Evolutionary conservation across 371 early-diverging fungal species (phyloP).

Genomic region (Mortierella sp.): DNA sequence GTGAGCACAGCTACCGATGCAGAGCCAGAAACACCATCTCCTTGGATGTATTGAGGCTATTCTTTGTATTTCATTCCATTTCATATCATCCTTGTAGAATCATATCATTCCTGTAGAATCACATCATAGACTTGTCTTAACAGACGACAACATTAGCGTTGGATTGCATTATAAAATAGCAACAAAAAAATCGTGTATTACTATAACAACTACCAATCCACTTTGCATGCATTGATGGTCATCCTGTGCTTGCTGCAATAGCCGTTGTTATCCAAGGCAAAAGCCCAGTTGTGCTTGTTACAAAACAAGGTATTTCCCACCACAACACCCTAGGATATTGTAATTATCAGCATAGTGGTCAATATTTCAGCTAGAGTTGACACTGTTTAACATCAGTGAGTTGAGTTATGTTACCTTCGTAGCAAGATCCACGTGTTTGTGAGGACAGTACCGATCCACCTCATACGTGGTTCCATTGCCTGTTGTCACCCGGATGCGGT

Average conservation of each 20-base stretch:
- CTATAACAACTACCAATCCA: slow-evolving; percentile 68
- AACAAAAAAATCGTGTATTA: neutral
- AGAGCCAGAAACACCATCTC: neutral
- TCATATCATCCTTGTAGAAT: neutral
- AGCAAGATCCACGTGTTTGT: slow-evolving; percentile 73
- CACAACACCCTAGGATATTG: slow-evolving; percentile 66
- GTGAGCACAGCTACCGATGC: neutral
- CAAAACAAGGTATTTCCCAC: slow-evolving; percentile 70
- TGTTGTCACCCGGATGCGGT: slow-evolving; percentile 70
- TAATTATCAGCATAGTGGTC: neutral
- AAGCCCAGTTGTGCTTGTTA: slow-evolving; percentile 78
- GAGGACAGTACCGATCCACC: slow-evolving; percentile 78
- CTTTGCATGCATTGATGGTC: slow-evolving; percentile 70
- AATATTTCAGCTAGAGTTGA: neutral
- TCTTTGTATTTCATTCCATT: neutral
- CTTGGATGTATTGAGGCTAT: too few relatives aligned
- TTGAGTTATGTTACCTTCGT: slow-evolving; percentile 54
- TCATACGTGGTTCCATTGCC: slow-evolving; percentile 69
- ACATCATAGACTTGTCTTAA: neutral
- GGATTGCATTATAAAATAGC: neutral
- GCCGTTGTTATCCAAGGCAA: slow-evolving; percentile 63
- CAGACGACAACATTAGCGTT: too few relatives aligned
- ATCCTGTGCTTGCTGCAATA: slow-evolving; percentile 61
- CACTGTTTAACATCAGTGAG: neutral
- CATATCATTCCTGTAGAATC: slow-evolving; percentile 1